These are phyloP conservation scores for Nakazawaea ambrosiae DNA, from an alignment of 805 yeast genomes.

Conservation along the genomic window DNA sequence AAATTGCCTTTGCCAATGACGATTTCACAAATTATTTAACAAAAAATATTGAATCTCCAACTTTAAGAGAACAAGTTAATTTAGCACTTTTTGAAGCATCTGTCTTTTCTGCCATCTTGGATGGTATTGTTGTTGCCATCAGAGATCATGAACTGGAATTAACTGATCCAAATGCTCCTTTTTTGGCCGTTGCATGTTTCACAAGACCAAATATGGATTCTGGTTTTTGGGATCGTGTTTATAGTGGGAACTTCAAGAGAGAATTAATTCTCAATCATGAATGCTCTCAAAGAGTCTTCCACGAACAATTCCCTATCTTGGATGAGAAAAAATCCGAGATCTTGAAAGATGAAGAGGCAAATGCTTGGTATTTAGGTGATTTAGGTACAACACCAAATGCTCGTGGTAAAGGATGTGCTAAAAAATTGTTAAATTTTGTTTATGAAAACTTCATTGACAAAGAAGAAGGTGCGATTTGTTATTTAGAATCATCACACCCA, in stretches of 20 bases:
- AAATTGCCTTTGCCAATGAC: slow-evolving; percentile 47
- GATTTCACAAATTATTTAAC: slow-evolving; percentile 45
- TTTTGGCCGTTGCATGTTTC: slow-evolving; percentile 48
- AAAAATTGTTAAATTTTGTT: slow-evolving; percentile 42
- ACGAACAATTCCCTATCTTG: slow-evolving; percentile 42
- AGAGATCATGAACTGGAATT: slow-evolving; percentile 40
- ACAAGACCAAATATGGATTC: slow-evolving; percentile 22
- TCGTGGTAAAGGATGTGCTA: slow-evolving; percentile 54
- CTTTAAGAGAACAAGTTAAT: slow-evolving; percentile 34
- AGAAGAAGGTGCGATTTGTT: slow-evolving; percentile 28
- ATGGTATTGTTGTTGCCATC: slow-evolving; percentile 43
- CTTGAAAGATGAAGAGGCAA: slow-evolving; percentile 30
- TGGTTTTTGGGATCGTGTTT: slow-evolving; percentile 12
- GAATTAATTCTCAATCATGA: slow-evolving; percentile 25
- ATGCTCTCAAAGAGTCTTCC: slow-evolving; percentile 42
- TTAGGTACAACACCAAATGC: slow-evolving; percentile 51
- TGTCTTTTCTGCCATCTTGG: slow-evolving; percentile 41
- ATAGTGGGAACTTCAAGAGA: slow-evolving; percentile 9
- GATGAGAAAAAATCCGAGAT: slow-evolving; percentile 35
- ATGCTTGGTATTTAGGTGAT: slow-evolving; percentile 53
- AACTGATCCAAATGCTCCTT: slow-evolving; percentile 31
- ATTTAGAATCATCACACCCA: slow-evolving; percentile 52
- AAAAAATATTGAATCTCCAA: slow-evolving; percentile 28
- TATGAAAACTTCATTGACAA: slow-evolving; percentile 36
- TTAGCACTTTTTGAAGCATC: slow-evolving; percentile 45